Evolutionary conservation across 345 rosid genomes (phyloP).

Genomic region (sweet orange (Citrus sinensis)): DVS_A1.0 CM039166.1:19611501-19612000

Average conservation of each 20-base stretch:
- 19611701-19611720: background rate
- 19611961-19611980: conserved; percentile 52
- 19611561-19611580: background rate
- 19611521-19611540: background rate
- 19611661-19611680: background rate
- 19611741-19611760: background rate
- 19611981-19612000: conserved; percentile 62
- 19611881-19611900: conserved; percentile 11
- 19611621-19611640: background rate
- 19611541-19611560: background rate
- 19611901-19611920: conserved; percentile 94
- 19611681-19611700: background rate
- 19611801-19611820: background rate
- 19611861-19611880: conserved; percentile 13
- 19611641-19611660: background rate
- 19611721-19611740: background rate
- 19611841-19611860: background rate
- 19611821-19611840: background rate
- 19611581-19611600: background rate
- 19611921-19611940: conserved; percentile 86
- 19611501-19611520: background rate
- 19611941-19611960: conserved; percentile 82
- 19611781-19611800: background rate
- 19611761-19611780: background rate
- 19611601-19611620: background rate